A percentile compares a stretch with the other conserved stretches of the same genome.
Evolutionary conservation across 306 rosid species (phyloP).

Genomic region (Canavalia gladiata): DNA sequence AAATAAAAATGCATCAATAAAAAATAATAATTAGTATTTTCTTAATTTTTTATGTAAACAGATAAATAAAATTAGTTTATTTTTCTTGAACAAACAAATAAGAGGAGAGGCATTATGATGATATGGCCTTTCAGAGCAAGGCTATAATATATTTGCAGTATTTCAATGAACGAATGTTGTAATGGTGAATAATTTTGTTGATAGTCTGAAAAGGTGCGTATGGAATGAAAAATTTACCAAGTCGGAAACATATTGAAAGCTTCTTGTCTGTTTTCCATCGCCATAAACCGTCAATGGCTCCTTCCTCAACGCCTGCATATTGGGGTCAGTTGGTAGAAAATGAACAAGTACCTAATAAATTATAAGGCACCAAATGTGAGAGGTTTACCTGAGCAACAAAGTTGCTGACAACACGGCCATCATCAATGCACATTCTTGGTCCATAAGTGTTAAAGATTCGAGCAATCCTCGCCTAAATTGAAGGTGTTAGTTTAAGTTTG

Average conservation of each 20-base stretch:
- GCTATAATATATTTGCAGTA: neutral
- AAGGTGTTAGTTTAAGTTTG: no score
- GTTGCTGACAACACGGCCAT: constrained; percentile 94
- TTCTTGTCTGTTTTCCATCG: constrained; percentile 94
- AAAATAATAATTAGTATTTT: no score
- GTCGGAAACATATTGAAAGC: constrained; percentile 96
- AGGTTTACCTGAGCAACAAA: constrained; percentile 86
- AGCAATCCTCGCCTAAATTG: constrained; percentile 81
- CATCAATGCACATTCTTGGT: constrained; percentile 92
- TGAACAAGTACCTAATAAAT: neutral
- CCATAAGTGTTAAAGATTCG: constrained; percentile 93
- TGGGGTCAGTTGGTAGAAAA: neutral
- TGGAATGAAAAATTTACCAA: constrained; percentile 59
- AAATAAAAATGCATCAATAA: no score
- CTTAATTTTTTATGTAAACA: no score
- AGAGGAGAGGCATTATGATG: no score
- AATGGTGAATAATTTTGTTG: no score
- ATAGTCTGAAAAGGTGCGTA: neutral
- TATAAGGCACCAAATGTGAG: no score
- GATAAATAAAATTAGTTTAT: no score
- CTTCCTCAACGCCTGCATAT: constrained; percentile 80
- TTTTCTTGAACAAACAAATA: no score
- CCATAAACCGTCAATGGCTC: constrained; percentile 98
- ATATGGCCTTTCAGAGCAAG: no score
- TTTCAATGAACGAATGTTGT: no score